Base-by-base conservation (phyloP, 805 yeast species). In the Schwanniomyces vanrijiae region DNA sequence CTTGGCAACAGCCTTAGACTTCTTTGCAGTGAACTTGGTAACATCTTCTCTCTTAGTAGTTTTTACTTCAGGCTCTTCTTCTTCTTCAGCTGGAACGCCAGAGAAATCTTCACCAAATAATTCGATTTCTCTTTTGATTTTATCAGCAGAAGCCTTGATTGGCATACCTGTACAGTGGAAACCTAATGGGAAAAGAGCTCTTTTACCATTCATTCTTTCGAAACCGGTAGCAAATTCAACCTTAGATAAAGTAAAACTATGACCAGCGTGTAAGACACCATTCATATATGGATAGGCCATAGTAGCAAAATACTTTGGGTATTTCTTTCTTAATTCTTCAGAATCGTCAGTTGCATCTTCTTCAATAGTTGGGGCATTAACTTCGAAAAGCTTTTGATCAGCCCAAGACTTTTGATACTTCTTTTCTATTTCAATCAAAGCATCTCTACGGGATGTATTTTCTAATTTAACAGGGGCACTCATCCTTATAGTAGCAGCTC, bases 111-210 rank as follows among this genome's bases (percentile, higher is more conserved):
- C 75, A 44, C 99, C 99, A 64, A 94, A 94, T 66, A 81, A 67
- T 72, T 94, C 97, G 49, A 91, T 77, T 76, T 94, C 99, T 68
- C 99, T 84, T 63, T 82, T 82, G 63, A 94, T 79, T 72, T 94
- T 92, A 72, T 92, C 99, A 42, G 99, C 98, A 61, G 96, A 81
- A 24, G 98, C 92, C 65, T 83, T 78, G 66, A 94, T 94, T 45
- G 99, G 98, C 97, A 94, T 87, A 78, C 99, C 99, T 29, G 99
- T 94, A 80, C 99, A 94, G 72, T 94, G 99, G 86, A 92, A 94
- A 42, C 99, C 99, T 48, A 94, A 78, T 43, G 99, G 98, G 74
- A 89, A 94, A 51, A 91, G 75, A 31, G 97, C 96, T 59, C 87
- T 81, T 71, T 86, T 89, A 55, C 97, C 98, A 62, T 80, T 80